These are phyloP conservation scores for Solidago caesia DNA, from an alignment of 129 eudicot species.

Conservation along the genomic window DNA sequence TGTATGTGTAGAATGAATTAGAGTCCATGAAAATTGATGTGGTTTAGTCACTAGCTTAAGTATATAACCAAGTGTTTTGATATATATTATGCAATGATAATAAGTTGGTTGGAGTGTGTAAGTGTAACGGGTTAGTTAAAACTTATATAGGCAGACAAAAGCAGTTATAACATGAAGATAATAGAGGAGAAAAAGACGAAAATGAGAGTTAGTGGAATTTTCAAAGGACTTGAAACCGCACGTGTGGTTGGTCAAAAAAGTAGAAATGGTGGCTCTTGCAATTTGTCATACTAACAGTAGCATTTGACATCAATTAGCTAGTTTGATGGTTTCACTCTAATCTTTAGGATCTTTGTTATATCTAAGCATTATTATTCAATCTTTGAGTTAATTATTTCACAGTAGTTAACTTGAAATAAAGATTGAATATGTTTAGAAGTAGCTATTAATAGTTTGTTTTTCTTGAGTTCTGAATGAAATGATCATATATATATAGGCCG, in stretches of 20 bases:
- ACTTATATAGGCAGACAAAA: slow-evolving; percentile 23
- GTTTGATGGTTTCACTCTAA: slow-evolving; percentile 1
- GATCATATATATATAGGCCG: no score
- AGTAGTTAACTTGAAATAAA: not conserved
- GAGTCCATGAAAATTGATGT: slow-evolving; percentile 25
- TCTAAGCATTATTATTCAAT: not conserved
- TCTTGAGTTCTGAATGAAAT: no score
- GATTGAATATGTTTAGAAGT: not conserved
- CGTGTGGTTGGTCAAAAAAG: slow-evolving; percentile 42
- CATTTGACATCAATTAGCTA: not conserved
- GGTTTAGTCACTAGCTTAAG: not conserved
- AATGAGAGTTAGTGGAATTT: slow-evolving; percentile 28
- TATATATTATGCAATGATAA: not conserved
- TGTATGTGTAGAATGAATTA: slow-evolving; percentile 28
- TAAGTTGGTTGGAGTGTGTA: not conserved
- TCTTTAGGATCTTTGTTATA: not conserved
- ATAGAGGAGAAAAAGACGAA: not conserved
- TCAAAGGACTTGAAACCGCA: slow-evolving; percentile 25
- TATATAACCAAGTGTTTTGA: slow-evolving; percentile 13
- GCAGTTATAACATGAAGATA: slow-evolving; percentile 8
- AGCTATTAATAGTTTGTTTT: no score
- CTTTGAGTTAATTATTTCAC: not conserved
- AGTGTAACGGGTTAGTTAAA: slow-evolving; percentile 3
- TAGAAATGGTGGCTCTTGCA: slow-evolving; percentile 34
- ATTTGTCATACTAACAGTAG: slow-evolving; percentile 6